Evolutionary conservation across 2,329 filamentous ascomycete genomes (phyloP).

Genomic region (Calonectria ilicicola): DNA sequence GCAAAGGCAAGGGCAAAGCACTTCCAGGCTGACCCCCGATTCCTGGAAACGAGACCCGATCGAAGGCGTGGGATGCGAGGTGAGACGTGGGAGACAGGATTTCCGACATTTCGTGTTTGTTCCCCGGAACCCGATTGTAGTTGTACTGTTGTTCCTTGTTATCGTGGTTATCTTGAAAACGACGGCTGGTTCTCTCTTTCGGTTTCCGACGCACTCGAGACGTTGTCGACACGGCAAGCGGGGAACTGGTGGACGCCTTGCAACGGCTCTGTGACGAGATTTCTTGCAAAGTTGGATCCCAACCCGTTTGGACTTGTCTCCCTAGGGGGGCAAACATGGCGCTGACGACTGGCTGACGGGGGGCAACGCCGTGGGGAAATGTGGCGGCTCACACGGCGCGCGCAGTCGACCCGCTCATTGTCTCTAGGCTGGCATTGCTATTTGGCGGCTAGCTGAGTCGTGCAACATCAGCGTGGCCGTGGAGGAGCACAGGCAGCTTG

Average conservation of each 20-base stretch:
- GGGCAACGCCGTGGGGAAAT: constrained; percentile 15
- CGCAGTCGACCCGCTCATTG: neutral
- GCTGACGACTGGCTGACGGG: constrained; percentile 2
- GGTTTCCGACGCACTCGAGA: neutral
- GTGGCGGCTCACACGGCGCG: constrained; percentile 2
- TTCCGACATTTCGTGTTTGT: neutral
- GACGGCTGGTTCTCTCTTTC: too few relatives aligned
- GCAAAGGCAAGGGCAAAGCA: too few relatives aligned
- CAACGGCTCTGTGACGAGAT: neutral
- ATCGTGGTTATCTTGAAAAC: neutral
- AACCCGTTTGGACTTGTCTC: neutral
- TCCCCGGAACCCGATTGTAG: neutral
- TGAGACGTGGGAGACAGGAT: neutral
- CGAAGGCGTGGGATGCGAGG: neutral
- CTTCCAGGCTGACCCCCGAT: neutral
- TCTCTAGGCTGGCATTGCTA: neutral
- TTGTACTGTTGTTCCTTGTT: neutral
- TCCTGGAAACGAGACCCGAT: neutral
- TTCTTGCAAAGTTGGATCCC: neutral
- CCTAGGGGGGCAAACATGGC: neutral
- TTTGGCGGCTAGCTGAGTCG: neutral
- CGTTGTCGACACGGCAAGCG: neutral
- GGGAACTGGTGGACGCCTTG: neutral
- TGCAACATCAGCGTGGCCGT: neutral
- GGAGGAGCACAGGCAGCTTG: neutral